Percentiles rank a stretch among this genome's conserved stretches.
These are phyloP conservation scores for Talaromyces thailandensis DNA, from an alignment of 495 filamentous ascomycete genomes.

Conservation along the genomic window DNA sequence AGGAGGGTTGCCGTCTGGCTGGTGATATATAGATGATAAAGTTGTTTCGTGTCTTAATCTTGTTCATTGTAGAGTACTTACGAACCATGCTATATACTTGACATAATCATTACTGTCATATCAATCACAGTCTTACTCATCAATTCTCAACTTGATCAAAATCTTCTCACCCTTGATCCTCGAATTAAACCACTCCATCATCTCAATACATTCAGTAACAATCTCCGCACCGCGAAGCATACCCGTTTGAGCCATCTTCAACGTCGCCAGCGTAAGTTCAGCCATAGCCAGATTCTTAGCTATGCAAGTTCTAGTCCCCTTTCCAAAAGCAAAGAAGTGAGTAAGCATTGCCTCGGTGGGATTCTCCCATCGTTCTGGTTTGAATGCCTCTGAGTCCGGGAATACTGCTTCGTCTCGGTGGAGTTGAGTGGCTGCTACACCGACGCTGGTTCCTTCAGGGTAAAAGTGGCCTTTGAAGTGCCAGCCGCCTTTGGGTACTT, in stretches of 20 bases:
- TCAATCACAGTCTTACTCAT: not conserved
- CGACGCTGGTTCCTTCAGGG: conserved; percentile 36
- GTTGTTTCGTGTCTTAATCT: not conserved
- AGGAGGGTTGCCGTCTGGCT: conserved; percentile 3
- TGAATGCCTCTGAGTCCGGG: conserved; percentile 31
- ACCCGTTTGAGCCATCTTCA: conserved; percentile 25
- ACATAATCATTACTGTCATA: not conserved
- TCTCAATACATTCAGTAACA: conserved; percentile 27
- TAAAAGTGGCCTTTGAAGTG: conserved; percentile 24
- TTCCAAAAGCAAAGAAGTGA: conserved; percentile 38
- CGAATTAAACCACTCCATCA: conserved; percentile 44
- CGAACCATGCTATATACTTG: not conserved
- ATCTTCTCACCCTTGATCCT: conserved; percentile 20
- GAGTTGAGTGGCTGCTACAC: conserved; percentile 27
- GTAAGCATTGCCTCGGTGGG: conserved; percentile 27
- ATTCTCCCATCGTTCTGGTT: conserved; percentile 42
- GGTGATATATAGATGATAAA: not conserved
- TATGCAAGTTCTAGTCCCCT: conserved; percentile 40
- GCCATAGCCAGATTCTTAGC: conserved; percentile 35
- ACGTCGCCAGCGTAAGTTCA: conserved; percentile 28
- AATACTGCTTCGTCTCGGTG: conserved; percentile 38
- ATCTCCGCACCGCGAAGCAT: conserved; percentile 30
- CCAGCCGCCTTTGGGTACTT: conserved; percentile 32
- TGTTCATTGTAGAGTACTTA: not conserved
- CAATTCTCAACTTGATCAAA: conserved; percentile 11